These are phyloP conservation scores for Amylocarpus encephaloides DNA, from an alignment of 2,329 filamentous ascomycete species.

Conservation along the genomic window DNA sequence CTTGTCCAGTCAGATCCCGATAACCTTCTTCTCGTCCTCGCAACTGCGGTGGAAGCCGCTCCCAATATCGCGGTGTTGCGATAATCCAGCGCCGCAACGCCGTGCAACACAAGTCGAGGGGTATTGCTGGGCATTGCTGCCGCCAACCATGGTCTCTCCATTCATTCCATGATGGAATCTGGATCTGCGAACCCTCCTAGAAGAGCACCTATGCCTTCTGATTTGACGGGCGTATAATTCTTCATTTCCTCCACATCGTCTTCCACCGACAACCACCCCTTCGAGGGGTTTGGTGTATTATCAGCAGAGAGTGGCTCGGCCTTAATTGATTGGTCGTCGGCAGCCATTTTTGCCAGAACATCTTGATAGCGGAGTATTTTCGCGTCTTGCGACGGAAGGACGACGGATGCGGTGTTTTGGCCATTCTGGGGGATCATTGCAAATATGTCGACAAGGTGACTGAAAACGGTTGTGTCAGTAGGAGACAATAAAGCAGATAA, in stretches of 20 bases:
- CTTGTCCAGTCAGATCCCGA: constrained; percentile 30
- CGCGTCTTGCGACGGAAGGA: constrained; percentile 49
- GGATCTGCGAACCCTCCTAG: constrained; percentile 32
- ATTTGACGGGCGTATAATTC: constrained; percentile 27
- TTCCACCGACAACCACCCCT: constrained; percentile 41
- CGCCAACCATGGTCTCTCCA: constrained; percentile 17
- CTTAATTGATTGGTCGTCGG: constrained; percentile 38
- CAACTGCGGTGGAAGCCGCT: constrained; percentile 21
- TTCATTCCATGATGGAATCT: constrained; percentile 26
- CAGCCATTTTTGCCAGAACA: constrained; percentile 52
- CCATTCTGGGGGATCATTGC: constrained; percentile 52
- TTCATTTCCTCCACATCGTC: constrained; percentile 29
- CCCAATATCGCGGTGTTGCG: constrained; percentile 26
- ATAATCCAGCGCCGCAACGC: constrained; percentile 26
- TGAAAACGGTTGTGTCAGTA: constrained; percentile 28
- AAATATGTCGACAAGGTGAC: constrained; percentile 63
- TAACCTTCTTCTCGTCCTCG: constrained; percentile 23
- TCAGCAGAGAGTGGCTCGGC: constrained; percentile 27
- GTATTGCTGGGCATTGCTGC: constrained; percentile 14
- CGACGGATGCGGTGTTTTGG: constrained; percentile 30
- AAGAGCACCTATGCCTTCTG: constrained; percentile 30
- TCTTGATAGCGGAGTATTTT: constrained; percentile 54
- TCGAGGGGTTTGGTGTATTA: constrained; percentile 22
- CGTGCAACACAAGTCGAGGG: constrained; percentile 23
- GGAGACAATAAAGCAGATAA: not conserved